Evolutionary conservation across 2,329 filamentous ascomycete species (phyloP).

Genomic region (Colletotrichum gigasporum): DNA sequence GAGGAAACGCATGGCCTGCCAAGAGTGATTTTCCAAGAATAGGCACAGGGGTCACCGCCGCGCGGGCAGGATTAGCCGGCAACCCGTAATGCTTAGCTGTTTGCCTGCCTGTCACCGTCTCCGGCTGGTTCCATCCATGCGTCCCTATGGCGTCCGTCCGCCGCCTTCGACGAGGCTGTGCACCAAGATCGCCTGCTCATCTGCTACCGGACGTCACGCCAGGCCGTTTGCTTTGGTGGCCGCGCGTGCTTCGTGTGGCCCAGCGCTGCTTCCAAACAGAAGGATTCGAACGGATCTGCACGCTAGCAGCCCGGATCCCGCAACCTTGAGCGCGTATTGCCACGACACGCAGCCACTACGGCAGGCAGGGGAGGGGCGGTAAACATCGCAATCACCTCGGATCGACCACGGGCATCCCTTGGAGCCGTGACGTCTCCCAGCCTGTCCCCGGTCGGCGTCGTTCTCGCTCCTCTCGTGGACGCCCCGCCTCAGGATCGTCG

Average conservation of each 20-base stretch:
- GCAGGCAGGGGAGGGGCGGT: not conserved
- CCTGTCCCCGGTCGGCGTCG: not conserved
- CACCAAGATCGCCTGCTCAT: not conserved
- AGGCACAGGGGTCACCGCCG: slow-evolving; percentile 10
- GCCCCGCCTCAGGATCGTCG: slow-evolving; percentile 1
- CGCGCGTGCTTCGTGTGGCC: not conserved
- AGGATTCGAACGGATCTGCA: slow-evolving; percentile 8
- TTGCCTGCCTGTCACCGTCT: slow-evolving; percentile 12
- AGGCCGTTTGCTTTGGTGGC: not conserved
- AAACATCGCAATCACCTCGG: not conserved
- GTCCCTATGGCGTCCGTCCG: not conserved
- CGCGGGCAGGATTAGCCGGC: slow-evolving; percentile 21
- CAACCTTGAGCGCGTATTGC: not conserved
- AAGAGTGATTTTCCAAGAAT: slow-evolving; percentile 27
- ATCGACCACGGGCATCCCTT: not conserved
- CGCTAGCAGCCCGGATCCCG: slow-evolving; percentile 1
- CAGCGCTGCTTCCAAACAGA: not conserved
- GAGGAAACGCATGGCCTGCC: slow-evolving; percentile 19
- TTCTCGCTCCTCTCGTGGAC: not conserved
- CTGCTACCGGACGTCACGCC: not conserved
- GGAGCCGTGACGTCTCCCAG: not conserved
- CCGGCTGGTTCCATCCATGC: slow-evolving; percentile 11
- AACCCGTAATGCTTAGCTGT: slow-evolving; percentile 24
- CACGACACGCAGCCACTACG: not conserved
- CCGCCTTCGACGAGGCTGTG: not conserved